Conservation (phyloP, 75 land plant species). For the Selaginella tamariscina region DNA sequence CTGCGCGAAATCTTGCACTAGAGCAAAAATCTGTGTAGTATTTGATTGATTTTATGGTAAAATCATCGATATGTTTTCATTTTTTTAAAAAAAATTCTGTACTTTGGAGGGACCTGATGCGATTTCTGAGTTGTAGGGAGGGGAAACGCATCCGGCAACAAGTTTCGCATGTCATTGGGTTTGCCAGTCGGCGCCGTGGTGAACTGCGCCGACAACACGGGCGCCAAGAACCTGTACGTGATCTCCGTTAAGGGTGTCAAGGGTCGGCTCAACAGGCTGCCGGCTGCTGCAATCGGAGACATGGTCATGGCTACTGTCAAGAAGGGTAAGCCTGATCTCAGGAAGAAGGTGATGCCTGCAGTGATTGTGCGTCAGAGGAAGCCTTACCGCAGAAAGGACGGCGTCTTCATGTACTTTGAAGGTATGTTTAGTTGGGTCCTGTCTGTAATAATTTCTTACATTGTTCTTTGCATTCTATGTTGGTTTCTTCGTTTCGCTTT, state of each 20-base stretch:
- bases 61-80: no score
- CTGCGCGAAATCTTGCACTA: no score
- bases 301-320: constrained; percentile 39
- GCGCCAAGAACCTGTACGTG: constrained; percentile 43
- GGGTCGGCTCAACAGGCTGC: constrained; percentile 30
- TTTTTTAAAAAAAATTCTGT: no score
- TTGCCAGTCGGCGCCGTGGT: constrained; percentile 35
- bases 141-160: constrained; percentile 39
- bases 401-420: constrained; percentile 40
- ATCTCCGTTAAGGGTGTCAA: constrained; percentile 38
- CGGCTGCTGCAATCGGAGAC: constrained; percentile 26
- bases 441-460: no score
- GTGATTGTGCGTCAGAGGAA: constrained; percentile 34
- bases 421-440: no score
- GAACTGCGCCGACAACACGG: constrained; percentile 38
- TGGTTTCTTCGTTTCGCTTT: not conserved
- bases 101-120: no score
- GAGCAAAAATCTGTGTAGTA: no score
- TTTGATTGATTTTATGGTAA: no score
- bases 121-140: no score
- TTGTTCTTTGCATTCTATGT: no score
- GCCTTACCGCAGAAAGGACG: constrained; percentile 52
- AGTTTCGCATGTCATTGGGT: constrained; percentile 35
- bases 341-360: not conserved
- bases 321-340: constrained; percentile 33